These are phyloP conservation scores for Neofusicoccum ribis DNA, from an alignment of 2,329 filamentous ascomycete species.

Conservation along the genomic window DNA sequence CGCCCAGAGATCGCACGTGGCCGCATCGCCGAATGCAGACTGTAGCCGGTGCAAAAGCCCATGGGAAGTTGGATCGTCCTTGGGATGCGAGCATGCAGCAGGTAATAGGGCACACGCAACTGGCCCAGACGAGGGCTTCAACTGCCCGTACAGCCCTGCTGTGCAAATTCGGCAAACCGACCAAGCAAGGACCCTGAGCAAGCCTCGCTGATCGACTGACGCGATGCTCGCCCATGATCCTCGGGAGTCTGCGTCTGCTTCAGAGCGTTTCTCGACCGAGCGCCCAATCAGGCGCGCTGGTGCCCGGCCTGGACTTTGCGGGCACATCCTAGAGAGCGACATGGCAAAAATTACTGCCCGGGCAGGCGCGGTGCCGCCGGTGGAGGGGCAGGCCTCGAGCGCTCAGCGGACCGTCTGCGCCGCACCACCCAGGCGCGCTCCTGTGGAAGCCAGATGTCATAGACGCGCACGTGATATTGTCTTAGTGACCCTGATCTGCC, in stretches of 20 bases:
- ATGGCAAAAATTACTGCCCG: neutral
- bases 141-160: neutral
- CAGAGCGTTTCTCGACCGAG: constrained; percentile 4
- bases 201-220: constrained; percentile 1
- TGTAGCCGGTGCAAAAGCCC: no score
- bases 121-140: neutral
- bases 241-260: neutral
- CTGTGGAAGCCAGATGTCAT: neutral
- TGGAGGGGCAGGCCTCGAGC: neutral
- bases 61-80: no score
- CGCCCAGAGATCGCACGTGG: neutral
- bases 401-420: neutral
- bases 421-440: neutral
- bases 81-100: no score
- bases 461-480: constrained; percentile 9
- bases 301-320: neutral
- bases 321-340: neutral
- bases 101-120: no score
- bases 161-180: neutral
- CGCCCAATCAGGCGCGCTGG: constrained; percentile 10
- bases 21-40: no score
- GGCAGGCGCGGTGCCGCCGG: neutral
- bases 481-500: constrained; percentile 2
- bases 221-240: neutral
- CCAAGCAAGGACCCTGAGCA: neutral